phyloP scores from a whole-genome alignment of 202 grass and related monocot genomes.

The Tripidium arundinaceum region DNA sequence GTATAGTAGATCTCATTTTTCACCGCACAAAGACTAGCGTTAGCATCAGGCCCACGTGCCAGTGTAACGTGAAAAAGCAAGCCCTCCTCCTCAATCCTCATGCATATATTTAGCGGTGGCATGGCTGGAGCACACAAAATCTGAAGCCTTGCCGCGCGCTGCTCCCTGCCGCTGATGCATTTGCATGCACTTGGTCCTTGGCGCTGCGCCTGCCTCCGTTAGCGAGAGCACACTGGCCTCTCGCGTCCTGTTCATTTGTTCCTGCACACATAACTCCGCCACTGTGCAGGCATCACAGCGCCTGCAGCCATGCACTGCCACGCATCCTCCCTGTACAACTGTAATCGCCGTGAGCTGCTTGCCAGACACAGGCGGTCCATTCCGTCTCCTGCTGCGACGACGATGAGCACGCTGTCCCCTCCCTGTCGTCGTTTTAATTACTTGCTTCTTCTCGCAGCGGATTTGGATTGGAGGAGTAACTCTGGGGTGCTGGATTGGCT shows the following conservation, averaged over 20 bases:
- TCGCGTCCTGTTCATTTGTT: constrained; percentile 11
- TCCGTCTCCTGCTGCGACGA: background rate
- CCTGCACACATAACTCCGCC: background rate
- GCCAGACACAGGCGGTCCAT: background rate
- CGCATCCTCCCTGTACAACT: background rate
- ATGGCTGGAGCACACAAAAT: background rate
- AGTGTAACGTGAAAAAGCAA: background rate
- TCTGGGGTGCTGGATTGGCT: too few relatives aligned
- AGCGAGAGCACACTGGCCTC: background rate
- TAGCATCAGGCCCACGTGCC: background rate
- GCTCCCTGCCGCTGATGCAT: background rate
- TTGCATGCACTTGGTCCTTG: background rate
- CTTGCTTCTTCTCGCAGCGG: too few relatives aligned
- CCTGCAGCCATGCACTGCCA: background rate
- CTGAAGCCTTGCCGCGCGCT: background rate
- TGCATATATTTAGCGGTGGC: background rate
- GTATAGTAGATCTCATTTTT: background rate
- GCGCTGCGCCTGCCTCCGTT: background rate
- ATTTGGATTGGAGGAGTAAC: too few relatives aligned
- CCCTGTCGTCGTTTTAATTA: too few relatives aligned
- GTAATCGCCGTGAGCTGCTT: background rate
- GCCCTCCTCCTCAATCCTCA: background rate
- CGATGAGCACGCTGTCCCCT: background rate
- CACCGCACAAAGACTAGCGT: background rate
- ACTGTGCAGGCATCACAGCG: background rate